Conservation (phyloP, 352 stramenopile genomes). For the Halophytophthora batemanensis region DNA sequence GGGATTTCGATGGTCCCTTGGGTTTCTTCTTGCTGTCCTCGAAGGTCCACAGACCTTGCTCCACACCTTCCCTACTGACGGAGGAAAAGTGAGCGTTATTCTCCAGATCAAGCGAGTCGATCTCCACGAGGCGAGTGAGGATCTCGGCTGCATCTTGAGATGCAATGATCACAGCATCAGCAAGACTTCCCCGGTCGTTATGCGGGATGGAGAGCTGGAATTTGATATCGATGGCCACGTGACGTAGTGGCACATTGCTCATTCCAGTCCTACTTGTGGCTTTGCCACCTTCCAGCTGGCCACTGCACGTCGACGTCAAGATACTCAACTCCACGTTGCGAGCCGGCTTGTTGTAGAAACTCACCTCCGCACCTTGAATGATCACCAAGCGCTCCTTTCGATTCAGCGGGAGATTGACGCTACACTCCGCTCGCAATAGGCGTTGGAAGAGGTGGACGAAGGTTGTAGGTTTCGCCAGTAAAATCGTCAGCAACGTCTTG, state of each 20-base stretch:
- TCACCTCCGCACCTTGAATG: constrained; percentile 28
- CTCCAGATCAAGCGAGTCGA: constrained; percentile 15
- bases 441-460: constrained; percentile 34
- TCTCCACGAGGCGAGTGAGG: constrained; percentile 19
- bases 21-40: constrained; percentile 4
- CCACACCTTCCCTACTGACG: constrained; percentile 4
- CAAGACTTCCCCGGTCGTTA: constrained; percentile 38
- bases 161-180: constrained; percentile 25
- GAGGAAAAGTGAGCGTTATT: constrained; percentile 1
- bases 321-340: constrained; percentile 22
- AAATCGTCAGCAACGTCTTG: constrained; percentile 21
- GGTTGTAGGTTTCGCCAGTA: constrained; percentile 7
- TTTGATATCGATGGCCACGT: constrained; percentile 24
- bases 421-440: constrained; percentile 34
- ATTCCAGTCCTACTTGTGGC: constrained; percentile 1
- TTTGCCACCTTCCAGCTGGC: constrained; percentile 6
- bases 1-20: background rate
- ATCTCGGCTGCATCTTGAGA: constrained; percentile 30
- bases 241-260: constrained; percentile 9
- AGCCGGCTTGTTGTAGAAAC: constrained; percentile 18
- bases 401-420: constrained; percentile 29
- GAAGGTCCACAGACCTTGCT: constrained; percentile 19
- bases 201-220: constrained; percentile 44
- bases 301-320: constrained; percentile 11
- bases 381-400: constrained; percentile 40